Conservation (phyloP, 768 basidiomycete species). For the Rhizopogon salebrosus region DNA sequence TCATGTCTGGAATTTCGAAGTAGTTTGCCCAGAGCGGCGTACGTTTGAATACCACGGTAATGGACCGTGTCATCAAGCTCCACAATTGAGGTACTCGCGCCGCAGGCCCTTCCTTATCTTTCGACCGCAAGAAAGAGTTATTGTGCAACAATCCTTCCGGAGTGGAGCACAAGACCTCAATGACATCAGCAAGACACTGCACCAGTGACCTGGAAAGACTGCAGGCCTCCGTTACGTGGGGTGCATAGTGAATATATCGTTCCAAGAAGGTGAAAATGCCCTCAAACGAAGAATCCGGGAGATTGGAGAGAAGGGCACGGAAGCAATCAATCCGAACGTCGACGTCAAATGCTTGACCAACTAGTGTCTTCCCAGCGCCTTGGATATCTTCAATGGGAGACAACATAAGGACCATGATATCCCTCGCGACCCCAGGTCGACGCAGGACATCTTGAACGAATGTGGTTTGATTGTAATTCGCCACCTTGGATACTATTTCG, state of each 20-base stretch:
- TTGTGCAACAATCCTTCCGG: conserved; percentile 68
- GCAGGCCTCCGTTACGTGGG: conserved; percentile 76
- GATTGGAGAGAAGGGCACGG: conserved; percentile 65
- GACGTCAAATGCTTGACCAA: conserved; percentile 84
- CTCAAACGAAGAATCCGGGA: conserved; percentile 59
- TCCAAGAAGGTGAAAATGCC: conserved; percentile 68
- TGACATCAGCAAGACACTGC: conserved; percentile 86
- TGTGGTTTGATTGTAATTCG: conserved; percentile 54
- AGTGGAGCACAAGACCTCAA: conserved; percentile 78
- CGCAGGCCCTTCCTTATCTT: conserved; percentile 41
- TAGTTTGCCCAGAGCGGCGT: conserved; percentile 80
- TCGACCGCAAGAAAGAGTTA: conserved; percentile 41
- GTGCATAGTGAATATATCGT: conserved; percentile 59
- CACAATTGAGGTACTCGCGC: conserved; percentile 67
- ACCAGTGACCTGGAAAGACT: conserved; percentile 87
- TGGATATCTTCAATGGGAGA: conserved; percentile 79
- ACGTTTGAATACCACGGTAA: conserved; percentile 79
- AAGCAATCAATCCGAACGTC: conserved; percentile 87
- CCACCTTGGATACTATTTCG: conserved; percentile 55
- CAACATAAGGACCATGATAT: conserved; percentile 65
- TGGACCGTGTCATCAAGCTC: conserved; percentile 73
- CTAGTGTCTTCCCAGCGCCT: conserved; percentile 69
- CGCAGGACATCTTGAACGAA: conserved; percentile 51
- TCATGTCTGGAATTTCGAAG: conserved; percentile 82
- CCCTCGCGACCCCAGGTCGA: conserved; percentile 49